Evolutionary conservation across 345 rosid genomes (phyloP).

Genomic region (Euphorbia pulcherrima): DNA sequence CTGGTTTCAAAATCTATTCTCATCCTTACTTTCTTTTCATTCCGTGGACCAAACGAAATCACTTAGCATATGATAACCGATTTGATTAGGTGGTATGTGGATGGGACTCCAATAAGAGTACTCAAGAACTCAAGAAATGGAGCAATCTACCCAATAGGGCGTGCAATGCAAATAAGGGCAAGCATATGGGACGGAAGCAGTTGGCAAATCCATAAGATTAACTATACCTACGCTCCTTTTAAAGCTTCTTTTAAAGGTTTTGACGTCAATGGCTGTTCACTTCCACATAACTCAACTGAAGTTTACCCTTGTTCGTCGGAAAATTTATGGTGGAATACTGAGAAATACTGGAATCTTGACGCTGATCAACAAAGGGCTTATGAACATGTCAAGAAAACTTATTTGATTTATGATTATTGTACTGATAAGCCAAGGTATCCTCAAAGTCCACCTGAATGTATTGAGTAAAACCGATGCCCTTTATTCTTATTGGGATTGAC

Average conservation of each 20-base stretch:
- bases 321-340: slow-evolving; percentile 55
- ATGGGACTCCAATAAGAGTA: slow-evolving; percentile 64
- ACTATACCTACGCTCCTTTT: slow-evolving; percentile 63
- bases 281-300: not conserved
- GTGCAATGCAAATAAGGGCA: slow-evolving; percentile 49
- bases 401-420: slow-evolving; percentile 44
- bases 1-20: no score
- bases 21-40: no score
- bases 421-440: slow-evolving; percentile 29
- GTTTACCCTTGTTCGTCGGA: slow-evolving; percentile 26
- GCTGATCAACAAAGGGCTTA: slow-evolving; percentile 13
- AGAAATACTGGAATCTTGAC: slow-evolving; percentile 30
- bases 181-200: slow-evolving; percentile 57
- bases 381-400: slow-evolving; percentile 23
- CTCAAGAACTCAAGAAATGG: slow-evolving; percentile 46
- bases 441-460: slow-evolving; percentile 31
- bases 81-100: slow-evolving; percentile 49
- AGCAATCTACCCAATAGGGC: slow-evolving; percentile 39
- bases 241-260: slow-evolving; percentile 44
- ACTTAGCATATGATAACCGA: no score
- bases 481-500: no score
- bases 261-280: slow-evolving; percentile 38
- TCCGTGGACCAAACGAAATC: no score
- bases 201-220: slow-evolving; percentile 60
- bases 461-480: no score